phyloP scores from a whole-genome alignment of 768 basidiomycete genomes.

The Calocera cornea region DNA sequence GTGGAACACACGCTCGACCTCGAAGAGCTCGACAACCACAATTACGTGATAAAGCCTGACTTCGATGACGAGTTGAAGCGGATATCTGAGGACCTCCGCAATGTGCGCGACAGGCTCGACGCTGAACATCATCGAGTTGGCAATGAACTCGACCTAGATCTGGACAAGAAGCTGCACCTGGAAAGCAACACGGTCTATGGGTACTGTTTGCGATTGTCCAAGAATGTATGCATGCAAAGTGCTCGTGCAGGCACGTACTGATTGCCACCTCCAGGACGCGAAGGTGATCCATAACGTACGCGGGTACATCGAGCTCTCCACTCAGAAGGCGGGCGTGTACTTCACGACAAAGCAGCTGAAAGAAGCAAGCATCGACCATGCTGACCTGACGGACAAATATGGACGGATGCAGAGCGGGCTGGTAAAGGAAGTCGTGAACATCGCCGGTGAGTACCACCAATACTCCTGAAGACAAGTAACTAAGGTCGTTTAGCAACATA shows the following conservation, averaged over 20 bases:
- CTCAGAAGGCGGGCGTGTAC: constrained; percentile 72
- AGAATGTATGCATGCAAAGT: constrained; percentile 47
- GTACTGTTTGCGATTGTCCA: constrained; percentile 85
- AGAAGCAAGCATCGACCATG: constrained; percentile 54
- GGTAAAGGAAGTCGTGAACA: constrained; percentile 84
- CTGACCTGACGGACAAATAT: constrained; percentile 55
- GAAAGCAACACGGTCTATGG: constrained; percentile 84
- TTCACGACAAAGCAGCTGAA: constrained; percentile 75
- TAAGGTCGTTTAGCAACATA: constrained; percentile 56
- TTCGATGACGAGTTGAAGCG: constrained; percentile 66
- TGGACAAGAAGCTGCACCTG: constrained; percentile 90
- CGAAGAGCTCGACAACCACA: constrained; percentile 56
- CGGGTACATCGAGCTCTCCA: constrained; percentile 70
- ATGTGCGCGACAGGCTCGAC: constrained; percentile 69
- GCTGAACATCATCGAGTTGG: constrained; percentile 61
- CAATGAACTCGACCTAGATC: constrained; percentile 58
- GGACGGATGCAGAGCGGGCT: constrained; percentile 60
- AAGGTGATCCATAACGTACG: constrained; percentile 48
- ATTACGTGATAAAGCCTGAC: constrained; percentile 82
- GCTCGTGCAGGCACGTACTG: background rate
- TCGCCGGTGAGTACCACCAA: constrained; percentile 54
- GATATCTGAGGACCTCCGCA: constrained; percentile 51
- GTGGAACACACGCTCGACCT: constrained; percentile 93
- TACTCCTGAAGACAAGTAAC: background rate
- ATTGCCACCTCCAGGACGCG: constrained; percentile 46